Percentiles rank a stretch among this genome's conserved stretches.
phyloP scores from a whole-genome alignment of 768 basidiomycete genomes.

The Antrodiella citrinella region DNA sequence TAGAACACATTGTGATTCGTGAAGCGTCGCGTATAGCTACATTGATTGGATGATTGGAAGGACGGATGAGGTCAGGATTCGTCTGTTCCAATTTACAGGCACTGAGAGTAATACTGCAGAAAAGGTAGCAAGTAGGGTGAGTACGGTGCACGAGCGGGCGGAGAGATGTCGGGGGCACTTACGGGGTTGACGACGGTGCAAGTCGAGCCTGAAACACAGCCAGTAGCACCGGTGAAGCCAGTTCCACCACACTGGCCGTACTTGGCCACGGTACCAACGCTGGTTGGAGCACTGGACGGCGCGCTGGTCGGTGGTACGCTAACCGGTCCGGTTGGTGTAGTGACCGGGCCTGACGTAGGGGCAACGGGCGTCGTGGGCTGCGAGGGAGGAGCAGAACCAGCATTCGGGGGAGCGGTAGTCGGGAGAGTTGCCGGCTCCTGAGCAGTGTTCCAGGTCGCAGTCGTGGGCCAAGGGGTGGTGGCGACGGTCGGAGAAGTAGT shows the following conservation, averaged over 20 bases:
- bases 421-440: conserved; percentile 39
- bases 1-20: not conserved
- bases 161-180: not conserved
- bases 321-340: not conserved
- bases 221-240: conserved; percentile 8
- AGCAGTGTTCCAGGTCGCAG: conserved; percentile 44
- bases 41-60: not conserved
- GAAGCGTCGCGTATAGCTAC: not conserved
- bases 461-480: conserved; percentile 34
- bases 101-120: conserved; percentile 11
- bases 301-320: not conserved
- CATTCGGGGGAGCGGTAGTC: conserved; percentile 20
- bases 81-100: conserved; percentile 4
- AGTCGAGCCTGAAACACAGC: conserved; percentile 6
- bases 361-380: not conserved
- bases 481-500: conserved; percentile 32
- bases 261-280: conserved; percentile 7
- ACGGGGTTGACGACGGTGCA: conserved; percentile 9
- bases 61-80: not conserved
- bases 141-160: not conserved
- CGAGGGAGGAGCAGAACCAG: conserved; percentile 13
- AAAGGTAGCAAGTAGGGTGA: not conserved
- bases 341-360: not conserved
- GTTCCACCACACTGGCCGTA: conserved; percentile 12
- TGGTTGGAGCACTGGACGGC: not conserved